A percentile compares a stretch with the other conserved stretches of the same genome.
phyloP scores from a whole-genome alignment of 1,139 yeast species.

The Blastobotrys malaysiensis region DNA sequence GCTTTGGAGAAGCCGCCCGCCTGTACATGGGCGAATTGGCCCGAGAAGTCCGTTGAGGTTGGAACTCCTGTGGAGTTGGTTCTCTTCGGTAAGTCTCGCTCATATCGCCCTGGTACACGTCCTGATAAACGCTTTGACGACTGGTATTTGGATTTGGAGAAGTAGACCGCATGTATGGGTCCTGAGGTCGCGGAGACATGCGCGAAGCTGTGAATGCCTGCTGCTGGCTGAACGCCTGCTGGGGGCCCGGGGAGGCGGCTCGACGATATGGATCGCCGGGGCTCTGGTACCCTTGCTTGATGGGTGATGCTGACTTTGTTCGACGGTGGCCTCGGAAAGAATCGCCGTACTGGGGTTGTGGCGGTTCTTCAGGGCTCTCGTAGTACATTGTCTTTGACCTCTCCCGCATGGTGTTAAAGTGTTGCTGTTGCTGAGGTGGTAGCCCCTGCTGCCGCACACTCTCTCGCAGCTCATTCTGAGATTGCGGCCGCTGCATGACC shows the following conservation, averaged over 20 bases:
- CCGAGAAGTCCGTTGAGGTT: constrained; percentile 7
- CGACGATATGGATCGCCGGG: constrained; percentile 3
- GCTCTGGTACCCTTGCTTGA: constrained; percentile 11
- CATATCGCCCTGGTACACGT: not conserved
- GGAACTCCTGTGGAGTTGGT: constrained; percentile 6
- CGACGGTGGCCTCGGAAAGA: constrained; percentile 17
- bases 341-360: constrained; percentile 6
- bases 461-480: constrained; percentile 15
- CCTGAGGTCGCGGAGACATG: constrained; percentile 1
- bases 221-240: constrained; percentile 7
- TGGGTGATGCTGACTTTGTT: constrained; percentile 24
- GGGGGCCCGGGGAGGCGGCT: constrained; percentile 6
- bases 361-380: constrained; percentile 11
- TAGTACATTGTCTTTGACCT: constrained; percentile 16
- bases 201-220: not conserved
- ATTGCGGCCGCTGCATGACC: constrained; percentile 17
- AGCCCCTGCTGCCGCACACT: constrained; percentile 1
- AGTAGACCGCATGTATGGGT: constrained; percentile 10
- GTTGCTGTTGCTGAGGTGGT: constrained; percentile 9
- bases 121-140: constrained; percentile 12
- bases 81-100: constrained; percentile 4
- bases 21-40: constrained; percentile 14
- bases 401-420: constrained; percentile 9
- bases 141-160: constrained; percentile 10
- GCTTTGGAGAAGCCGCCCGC: constrained; percentile 17